Conservation (phyloP, 169 alveolate genomes). For the Eimeria mitis region DNA sequence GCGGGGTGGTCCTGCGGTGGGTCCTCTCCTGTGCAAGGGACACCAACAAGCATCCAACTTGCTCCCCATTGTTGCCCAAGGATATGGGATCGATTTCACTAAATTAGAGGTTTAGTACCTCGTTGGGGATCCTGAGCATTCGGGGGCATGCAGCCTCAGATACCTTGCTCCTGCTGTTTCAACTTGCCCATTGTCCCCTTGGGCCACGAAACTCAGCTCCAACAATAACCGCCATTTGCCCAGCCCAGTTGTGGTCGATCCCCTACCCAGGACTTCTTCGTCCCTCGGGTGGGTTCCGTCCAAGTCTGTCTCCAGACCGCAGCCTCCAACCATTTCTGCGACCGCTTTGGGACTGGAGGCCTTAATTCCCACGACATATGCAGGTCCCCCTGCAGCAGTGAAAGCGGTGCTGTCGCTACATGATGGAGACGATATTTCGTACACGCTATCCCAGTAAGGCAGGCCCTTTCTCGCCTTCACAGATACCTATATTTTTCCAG, state of each 20-base stretch:
- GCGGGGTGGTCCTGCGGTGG: conserved; percentile 18
- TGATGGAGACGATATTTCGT: background rate
- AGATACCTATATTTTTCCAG: background rate
- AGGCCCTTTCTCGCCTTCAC: background rate
- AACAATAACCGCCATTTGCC: background rate
- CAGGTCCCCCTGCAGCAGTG: background rate
- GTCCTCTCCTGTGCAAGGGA: background rate
- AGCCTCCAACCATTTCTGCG: background rate
- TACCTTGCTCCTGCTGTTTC: too few species aligned
- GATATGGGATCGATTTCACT: background rate
- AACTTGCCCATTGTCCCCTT: background rate
- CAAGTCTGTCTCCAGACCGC: background rate
- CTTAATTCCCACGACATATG: background rate
- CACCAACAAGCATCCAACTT: background rate
- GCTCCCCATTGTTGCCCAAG: too few species aligned
- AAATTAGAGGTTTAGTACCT: background rate
- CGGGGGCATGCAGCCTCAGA: background rate
- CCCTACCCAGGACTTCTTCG: too few species aligned
- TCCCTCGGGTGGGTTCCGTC: background rate
- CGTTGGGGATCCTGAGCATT: background rate
- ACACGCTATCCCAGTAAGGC: background rate
- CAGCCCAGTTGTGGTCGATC: background rate
- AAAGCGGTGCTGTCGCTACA: background rate
- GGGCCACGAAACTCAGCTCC: background rate
- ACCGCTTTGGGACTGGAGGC: too few species aligned